Evolutionary conservation across 73 alveolate genomes (phyloP).

Genomic region (Halteria grandinella): DNA sequence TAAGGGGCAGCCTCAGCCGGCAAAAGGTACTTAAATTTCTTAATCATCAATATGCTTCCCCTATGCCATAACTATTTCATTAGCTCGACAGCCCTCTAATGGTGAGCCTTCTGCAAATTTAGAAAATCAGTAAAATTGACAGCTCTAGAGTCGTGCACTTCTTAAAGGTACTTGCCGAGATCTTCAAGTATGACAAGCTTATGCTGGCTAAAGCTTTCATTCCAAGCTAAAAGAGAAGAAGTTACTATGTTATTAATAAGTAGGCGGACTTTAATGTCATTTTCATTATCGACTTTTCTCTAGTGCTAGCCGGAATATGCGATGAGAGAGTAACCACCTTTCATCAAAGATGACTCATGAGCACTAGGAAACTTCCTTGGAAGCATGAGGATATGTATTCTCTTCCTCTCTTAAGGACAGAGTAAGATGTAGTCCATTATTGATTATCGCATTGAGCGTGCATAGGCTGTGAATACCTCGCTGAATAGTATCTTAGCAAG

Average conservation of each 20-base stretch:
- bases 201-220: conserved; percentile 67
- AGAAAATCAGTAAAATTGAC: conserved; percentile 85
- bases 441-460: conserved; percentile 84
- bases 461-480: conserved; percentile 85
- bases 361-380: conserved; percentile 92
- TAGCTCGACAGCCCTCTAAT: conserved; percentile 79
- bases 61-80: conserved; percentile 91
- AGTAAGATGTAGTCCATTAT: conserved; percentile 90
- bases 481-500: conserved; percentile 71
- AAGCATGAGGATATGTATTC: conserved; percentile 87
- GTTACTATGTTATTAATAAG: conserved; percentile 61
- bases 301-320: conserved; percentile 83
- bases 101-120: conserved; percentile 76
- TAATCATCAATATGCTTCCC: conserved; percentile 90
- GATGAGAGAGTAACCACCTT: conserved; percentile 88
- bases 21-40: conserved; percentile 81
- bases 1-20: conserved; percentile 46
- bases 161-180: conserved; percentile 28
- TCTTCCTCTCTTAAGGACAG: conserved; percentile 95
- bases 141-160: conserved; percentile 65
- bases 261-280: conserved; percentile 61
- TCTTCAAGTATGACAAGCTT: conserved; percentile 60
- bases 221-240: conserved; percentile 64
- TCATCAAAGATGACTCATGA: conserved; percentile 82
- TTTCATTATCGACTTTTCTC: conserved; percentile 55